Evolutionary conservation across 768 basidiomycete species (phyloP), one percentile per base, ranked within the genome.

Genomic region (Lactarius trivialis): DNA sequence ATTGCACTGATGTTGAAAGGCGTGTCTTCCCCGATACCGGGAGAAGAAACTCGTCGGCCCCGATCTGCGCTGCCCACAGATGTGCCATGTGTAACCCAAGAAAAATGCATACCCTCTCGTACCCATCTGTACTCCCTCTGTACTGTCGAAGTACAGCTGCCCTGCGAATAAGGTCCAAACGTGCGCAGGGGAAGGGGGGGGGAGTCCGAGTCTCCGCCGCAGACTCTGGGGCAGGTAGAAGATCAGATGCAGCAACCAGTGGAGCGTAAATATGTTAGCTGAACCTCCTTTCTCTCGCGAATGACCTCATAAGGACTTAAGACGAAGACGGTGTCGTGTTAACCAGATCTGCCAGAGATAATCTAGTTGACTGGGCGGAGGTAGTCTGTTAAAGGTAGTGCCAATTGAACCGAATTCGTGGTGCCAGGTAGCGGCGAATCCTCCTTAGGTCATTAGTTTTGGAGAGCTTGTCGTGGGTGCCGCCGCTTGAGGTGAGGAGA

Each of bases 141-240:
- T 54, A n/a, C 21, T 55, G 32, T 66, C 65, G 2, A 66, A 58
- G 58, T 59, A 66, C 3, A 66, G 65, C 30, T 66, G 61, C 1
- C 65, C 65, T 17, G 62, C 54, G 5, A 56, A 66, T 4, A 64
- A 24, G 43, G 37, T 53, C 19, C 48, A n/a, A 7, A 66, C 30
- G 33, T 63, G 61, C 11, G 49, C n/a, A 0, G n/a, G n/a, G n/a
- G n/a, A n/a, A n/a, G n/a, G n/a, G n/a, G n/a, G 65, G 65, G 15
- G 43, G 7, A 3, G 24, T 24, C 62, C 60, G 53, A 19, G 12
- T 17, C 26, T 45, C 28, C 6, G 12, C n/a, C 1, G n/a, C 26
- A 7, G 41, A 34, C 15, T 6, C 28, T 3, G 61, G 50, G 33
- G 64, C 53, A 21, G 36, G 30, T 59, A 33, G 26, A 58, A 64